Conservation (phyloP, 1,284 basidiomycete species). For the Trichosporon sp. region DNA sequence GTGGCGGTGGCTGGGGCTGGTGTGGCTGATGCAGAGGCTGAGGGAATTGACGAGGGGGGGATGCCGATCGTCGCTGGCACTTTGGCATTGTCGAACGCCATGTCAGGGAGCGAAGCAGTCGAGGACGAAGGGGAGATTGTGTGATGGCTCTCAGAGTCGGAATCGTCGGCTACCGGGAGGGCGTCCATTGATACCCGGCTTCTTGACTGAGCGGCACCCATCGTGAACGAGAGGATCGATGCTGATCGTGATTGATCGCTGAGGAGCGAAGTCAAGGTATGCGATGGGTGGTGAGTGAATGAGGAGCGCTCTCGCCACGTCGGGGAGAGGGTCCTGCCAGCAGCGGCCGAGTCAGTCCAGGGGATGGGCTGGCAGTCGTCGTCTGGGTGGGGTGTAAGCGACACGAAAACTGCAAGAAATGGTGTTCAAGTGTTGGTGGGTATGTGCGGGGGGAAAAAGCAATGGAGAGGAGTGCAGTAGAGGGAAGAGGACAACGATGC, state of each 20-base stretch:
- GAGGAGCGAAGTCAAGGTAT: background rate
- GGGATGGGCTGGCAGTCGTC: conserved; percentile 3
- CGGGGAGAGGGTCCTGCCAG: background rate
- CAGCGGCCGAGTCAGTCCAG: background rate
- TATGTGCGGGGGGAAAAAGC: background rate
- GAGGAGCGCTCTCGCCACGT: background rate
- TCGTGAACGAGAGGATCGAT: conserved; percentile 5
- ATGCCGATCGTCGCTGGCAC: background rate
- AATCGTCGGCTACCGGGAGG: conserved; percentile 10
- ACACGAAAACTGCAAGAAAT: background rate
- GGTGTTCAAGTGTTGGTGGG: no score
- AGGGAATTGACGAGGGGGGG: background rate
- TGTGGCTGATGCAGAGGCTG: background rate
- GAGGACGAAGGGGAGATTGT: conserved; percentile 14
- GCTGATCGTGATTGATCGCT: conserved; percentile 6
- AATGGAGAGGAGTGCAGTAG: background rate
- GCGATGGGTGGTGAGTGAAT: background rate
- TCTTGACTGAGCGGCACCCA: conserved; percentile 8
- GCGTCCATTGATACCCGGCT: conserved; percentile 20
- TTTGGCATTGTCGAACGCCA: conserved; percentile 7
- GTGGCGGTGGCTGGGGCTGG: background rate
- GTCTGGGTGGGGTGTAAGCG: background rate
- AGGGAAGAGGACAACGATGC: background rate
- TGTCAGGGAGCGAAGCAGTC: conserved; percentile 12
- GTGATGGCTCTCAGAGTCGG: conserved; percentile 1